Conservation (phyloP, 2,329 filamentous ascomycete genomes). For the Xylaria arbuscula region DNA sequence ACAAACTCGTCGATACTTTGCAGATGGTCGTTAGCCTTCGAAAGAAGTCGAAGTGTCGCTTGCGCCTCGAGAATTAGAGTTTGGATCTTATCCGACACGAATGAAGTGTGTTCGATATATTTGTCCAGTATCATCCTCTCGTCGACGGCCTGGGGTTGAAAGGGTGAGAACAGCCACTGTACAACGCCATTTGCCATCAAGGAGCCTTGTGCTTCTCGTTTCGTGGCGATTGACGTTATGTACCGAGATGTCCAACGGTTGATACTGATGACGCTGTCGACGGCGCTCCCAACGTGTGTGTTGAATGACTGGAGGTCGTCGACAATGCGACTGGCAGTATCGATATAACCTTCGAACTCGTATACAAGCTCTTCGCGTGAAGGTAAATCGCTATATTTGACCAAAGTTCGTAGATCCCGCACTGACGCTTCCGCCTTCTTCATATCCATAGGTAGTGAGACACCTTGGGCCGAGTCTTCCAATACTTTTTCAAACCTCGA, state of each 20-base stretch:
- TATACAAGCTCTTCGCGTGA: conserved; percentile 76
- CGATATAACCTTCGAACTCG: conserved; percentile 81
- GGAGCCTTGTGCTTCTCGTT: conserved; percentile 48
- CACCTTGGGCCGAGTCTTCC: conserved; percentile 72
- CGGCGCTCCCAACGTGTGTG: conserved; percentile 76
- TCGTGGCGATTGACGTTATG: conserved; percentile 68
- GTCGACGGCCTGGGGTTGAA: conserved; percentile 69
- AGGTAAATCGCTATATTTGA: conserved; percentile 75
- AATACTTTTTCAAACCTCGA: conserved; percentile 81
- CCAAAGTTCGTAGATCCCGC: conserved; percentile 77
- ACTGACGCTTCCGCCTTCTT: conserved; percentile 80
- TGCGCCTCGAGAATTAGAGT: conserved; percentile 77
- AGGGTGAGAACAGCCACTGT: conserved; percentile 67
- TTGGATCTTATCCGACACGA: conserved; percentile 76
- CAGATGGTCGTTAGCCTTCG: conserved; percentile 75
- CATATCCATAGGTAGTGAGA: conserved; percentile 80
- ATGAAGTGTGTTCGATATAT: conserved; percentile 77
- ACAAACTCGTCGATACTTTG: conserved; percentile 76
- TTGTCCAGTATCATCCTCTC: conserved; percentile 75
- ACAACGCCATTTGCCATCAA: conserved; percentile 53
- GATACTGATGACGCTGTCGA: conserved; percentile 79
- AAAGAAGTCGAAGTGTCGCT: conserved; percentile 72
- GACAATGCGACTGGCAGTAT: conserved; percentile 72
- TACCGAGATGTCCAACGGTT: conserved; percentile 80
- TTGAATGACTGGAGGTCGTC: conserved; percentile 80